Evolutionary conservation across 1,284 basidiomycete genomes (phyloP), one percentile per base, ranked within the genome.

Genomic region (Takashimella koratensis): DNA sequence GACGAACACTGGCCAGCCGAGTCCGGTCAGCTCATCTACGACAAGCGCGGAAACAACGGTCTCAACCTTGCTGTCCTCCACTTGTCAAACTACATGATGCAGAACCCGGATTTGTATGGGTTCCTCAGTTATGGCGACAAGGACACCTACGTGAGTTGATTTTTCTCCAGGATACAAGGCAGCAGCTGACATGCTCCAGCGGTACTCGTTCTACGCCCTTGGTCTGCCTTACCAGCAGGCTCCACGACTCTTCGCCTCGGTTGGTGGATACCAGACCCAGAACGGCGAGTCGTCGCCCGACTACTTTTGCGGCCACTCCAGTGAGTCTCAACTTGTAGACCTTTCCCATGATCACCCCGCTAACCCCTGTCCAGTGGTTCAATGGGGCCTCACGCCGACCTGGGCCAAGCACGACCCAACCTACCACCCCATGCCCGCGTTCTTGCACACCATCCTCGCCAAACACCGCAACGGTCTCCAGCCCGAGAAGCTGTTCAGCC

Each of bases 11-110:
- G 77, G 78, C 75, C 78, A 24, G 68, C 75, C 19, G 78, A 79
- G 61, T 68, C 78, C 3, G 78, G 75, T 45, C 77, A 78, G 62
- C 63, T 80, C 42, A 57, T 80, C 42, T 74, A 76, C 51, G 71
- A 78, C 66, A 79, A 79, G 64, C 60, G 70, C 4, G 78, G 69
- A 0, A 77, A 78, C 58, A 64, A 74, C 42, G 79, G 79, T 3
- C 56, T 79, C 41, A 79, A 79, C 64, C 68, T 79, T 10, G 78
- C 78, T 2, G 78, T 76, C 2, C 60, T 80, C 13, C 75, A 77
- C 47, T 58, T 77, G 0, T 72, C 76, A 20, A 67, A 70, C 43
- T 74, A 76, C 58, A 79, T 79, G 78, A 76, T 77, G 67, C 58
- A 62, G 22, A 66, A 76, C 42, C 60, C 62, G 20, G 70, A 73